Percentiles rank a stretch among this genome's conserved stretches.
phyloP scores from a whole-genome alignment of 1,284 basidiomycete genomes.

The Rhizoctonia solani region DNA sequence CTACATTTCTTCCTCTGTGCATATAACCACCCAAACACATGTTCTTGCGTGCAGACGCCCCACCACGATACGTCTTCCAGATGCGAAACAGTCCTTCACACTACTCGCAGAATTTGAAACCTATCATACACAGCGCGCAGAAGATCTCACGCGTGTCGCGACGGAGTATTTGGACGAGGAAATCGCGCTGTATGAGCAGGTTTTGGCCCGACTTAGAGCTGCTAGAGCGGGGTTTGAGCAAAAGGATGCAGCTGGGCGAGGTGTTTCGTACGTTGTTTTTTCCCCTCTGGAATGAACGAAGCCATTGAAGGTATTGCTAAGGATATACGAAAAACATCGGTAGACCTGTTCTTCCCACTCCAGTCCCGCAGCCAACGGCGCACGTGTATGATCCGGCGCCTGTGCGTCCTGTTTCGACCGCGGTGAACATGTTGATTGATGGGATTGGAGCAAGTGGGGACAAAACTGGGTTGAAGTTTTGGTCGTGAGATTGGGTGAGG shows the following conservation, averaged over 20 bases:
- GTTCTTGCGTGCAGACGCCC: not conserved
- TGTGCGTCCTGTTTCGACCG: constrained; percentile 74
- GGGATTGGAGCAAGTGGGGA: constrained; percentile 37
- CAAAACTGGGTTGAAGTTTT: constrained; percentile 21
- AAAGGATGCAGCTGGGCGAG: constrained; percentile 54
- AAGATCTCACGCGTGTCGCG: constrained; percentile 64
- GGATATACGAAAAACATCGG: constrained; percentile 71
- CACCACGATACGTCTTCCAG: constrained; percentile 65
- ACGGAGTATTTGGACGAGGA: constrained; percentile 76
- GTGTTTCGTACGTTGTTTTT: too few species aligned
- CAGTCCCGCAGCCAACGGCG: constrained; percentile 69
- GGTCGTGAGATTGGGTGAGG: constrained; percentile 1
- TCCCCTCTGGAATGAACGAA: constrained; percentile 49
- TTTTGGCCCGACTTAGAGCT: constrained; percentile 57
- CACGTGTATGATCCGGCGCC: constrained; percentile 75
- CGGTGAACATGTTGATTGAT: constrained; percentile 65
- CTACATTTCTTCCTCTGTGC: not conserved
- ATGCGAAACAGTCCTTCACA: constrained; percentile 86
- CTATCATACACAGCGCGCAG: constrained; percentile 72
- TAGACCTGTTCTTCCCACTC: constrained; percentile 54
- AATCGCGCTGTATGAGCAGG: constrained; percentile 74
- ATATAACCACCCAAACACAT: not conserved
- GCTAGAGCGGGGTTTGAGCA: constrained; percentile 59
- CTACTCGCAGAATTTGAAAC: constrained; percentile 86
- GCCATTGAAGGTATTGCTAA: not conserved